Evolutionary conservation across 179 eudicot genomes (phyloP).

Genomic region (Actinidia polygama): DNA sequence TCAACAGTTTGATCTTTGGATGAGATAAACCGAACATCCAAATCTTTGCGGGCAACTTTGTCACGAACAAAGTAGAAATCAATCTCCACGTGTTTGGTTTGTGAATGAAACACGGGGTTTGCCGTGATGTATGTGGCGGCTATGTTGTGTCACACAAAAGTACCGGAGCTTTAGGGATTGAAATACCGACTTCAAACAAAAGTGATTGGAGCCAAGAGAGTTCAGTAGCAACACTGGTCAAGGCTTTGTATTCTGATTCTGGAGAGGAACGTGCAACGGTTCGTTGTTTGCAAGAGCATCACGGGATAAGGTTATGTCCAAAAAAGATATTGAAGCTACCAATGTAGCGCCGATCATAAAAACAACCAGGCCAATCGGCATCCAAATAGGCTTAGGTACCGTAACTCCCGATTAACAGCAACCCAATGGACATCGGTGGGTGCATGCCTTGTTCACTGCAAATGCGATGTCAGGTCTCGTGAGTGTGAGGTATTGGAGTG

Average conservation of each 20-base stretch:
- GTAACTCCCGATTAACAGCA: background rate
- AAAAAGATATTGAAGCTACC: background rate
- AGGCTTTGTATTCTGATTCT: background rate
- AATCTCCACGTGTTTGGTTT: background rate
- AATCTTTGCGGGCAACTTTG: background rate
- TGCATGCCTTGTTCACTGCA: background rate
- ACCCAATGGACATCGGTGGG: background rate
- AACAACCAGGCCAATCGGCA: background rate
- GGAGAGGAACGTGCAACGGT: background rate
- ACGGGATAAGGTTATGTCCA: background rate
- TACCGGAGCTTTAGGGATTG: background rate
- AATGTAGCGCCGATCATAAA: background rate
- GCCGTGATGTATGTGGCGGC: background rate
- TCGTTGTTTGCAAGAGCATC: background rate
- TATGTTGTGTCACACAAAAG: background rate
- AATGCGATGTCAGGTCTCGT: background rate
- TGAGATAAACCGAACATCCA: background rate
- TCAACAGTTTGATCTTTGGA: background rate
- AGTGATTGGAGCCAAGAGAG: background rate
- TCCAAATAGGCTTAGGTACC: background rate
- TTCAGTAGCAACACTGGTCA: background rate
- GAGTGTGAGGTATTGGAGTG: background rate
- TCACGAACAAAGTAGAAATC: constrained; percentile 1
- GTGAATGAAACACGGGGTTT: background rate
- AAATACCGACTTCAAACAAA: background rate